Conservation (phyloP, 1,284 basidiomycete species). For the Leccinum variabile region DNA sequence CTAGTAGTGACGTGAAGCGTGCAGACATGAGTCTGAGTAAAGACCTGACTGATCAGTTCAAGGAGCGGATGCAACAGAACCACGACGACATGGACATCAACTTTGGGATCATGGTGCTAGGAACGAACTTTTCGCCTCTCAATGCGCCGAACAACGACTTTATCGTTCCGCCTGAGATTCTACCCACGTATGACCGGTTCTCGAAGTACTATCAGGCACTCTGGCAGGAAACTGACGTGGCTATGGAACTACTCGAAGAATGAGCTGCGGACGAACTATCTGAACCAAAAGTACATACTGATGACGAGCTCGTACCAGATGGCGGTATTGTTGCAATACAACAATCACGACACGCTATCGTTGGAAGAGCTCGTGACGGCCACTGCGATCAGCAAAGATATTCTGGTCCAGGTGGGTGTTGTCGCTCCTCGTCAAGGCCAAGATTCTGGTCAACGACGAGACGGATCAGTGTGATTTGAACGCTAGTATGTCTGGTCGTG, state of each 20-base stretch:
- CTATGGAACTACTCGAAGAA: slow-evolving; percentile 98
- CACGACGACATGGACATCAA: slow-evolving; percentile 85
- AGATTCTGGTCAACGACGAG: slow-evolving; percentile 85
- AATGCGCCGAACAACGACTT: slow-evolving; percentile 84
- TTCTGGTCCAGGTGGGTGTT: slow-evolving; percentile 77
- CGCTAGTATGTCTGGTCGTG: slow-evolving; percentile 53
- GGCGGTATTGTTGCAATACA: slow-evolving; percentile 94
- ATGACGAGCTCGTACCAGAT: slow-evolving; percentile 96
- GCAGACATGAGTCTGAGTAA: slow-evolving; percentile 94
- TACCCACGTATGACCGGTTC: slow-evolving; percentile 89
- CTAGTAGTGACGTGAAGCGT: slow-evolving; percentile 8
- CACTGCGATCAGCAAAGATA: slow-evolving; percentile 83
- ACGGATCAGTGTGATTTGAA: slow-evolving; percentile 91
- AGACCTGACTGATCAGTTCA: slow-evolving; percentile 96
- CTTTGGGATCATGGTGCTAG: slow-evolving; percentile 92
- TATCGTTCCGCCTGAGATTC: slow-evolving; percentile 86
- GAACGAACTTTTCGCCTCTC: slow-evolving; percentile 96
- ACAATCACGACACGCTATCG: slow-evolving; percentile 83
- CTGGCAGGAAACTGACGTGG: slow-evolving; percentile 95
- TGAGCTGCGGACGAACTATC: slow-evolving; percentile 91
- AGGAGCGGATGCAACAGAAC: slow-evolving; percentile 88
- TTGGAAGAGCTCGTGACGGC: slow-evolving; percentile 80
- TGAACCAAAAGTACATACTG: slow-evolving; percentile 93
- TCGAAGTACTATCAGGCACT: slow-evolving; percentile 91
- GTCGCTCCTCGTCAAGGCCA: slow-evolving; percentile 83